Base-by-base conservation (phyloP, 768 basidiomycete species). In the Leccinum longicurvipes region DNA sequence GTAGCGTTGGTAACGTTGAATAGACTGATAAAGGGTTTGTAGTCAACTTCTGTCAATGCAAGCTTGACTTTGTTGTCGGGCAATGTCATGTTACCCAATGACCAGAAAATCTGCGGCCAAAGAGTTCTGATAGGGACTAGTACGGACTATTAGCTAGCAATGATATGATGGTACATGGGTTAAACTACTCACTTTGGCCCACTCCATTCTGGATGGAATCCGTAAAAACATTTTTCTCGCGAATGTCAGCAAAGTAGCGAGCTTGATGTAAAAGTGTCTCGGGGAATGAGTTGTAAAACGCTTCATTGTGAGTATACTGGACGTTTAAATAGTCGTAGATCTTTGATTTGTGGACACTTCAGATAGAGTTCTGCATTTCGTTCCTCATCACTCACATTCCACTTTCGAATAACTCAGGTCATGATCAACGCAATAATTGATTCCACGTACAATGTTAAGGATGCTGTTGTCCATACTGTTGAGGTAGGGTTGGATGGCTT, bases 11-110 rank as follows among this genome's bases (percentile, higher is more conserved):
- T 86, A 68, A 88, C 82, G 60, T 84, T 82, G 79, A 95, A 88
- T 68, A 94, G 73, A 31, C 89, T 90, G 65, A 93, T 86, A 78
- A 94, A 91, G 11, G 91, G 86, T 73, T 93, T 91, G 76, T 93
- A 93, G 58, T 90, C 88, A 7, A 86, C 82, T 73, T 87, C 82
- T 58, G 88, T 79, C 62, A 92, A 72, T 65, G 86, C 79, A 68
- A 94, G 77, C 67, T 90, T 86, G 53, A 93, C 80, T 29, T 85
- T 85, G 72, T 90, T 87, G 59, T 77, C 79, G 58, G 85, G 79
- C 73, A 83, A 83, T 15, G 87, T 82, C 74, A 95, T 87, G 65
- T 84, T 85, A 62, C 89, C 82, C 57, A 94, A 78, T 21, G 87
- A 82, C 57, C 71, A 76, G 57, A 93, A 76, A 67, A 95, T 82